Evolutionary conservation across 768 basidiomycete species (phyloP), one percentile per base, ranked within the genome.

Genomic region (Naganishia vishniacii): DNA sequence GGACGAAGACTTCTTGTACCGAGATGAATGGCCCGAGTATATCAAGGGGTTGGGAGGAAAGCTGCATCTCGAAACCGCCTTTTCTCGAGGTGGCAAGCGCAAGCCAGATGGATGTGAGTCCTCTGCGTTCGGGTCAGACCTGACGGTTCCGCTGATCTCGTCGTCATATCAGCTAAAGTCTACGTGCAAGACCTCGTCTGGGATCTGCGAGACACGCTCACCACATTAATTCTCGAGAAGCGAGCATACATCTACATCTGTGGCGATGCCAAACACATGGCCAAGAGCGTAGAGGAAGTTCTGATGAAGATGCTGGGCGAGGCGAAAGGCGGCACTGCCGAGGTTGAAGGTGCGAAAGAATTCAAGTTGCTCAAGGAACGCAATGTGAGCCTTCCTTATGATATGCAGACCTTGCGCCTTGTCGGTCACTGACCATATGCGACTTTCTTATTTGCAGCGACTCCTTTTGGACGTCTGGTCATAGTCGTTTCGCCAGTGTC

Each of bases 231-330:
- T 70, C 81, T 95, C 67, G 88, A 89, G 68, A 88, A 90, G 77
- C 91, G 97, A 80, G 95, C 90, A n/a, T 94, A 93, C 77, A 83
- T 95, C 2, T 97, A 97, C 78, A 89, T 97, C 67, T 97, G 93
- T 71, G 93, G 93, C 72, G 93, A 97, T 71, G 93, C 92, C 61
- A 94, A 90, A 83, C 84, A 83, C 77, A 99, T 99, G 95, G 86
- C 86, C 77, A 92, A 91, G 77, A 84, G 87, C 45, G 95, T 99
- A 23, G 95, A 99, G 78, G 91, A 94, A 69, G 83, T 85, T 47
- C 80, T 99, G 44, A 86, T 86, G 63, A 62, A 69, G 47, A 78
- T 81, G 68, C 82, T 99, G 20, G 95, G 88, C 12, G 88, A 93
- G 77, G 91, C 91, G 5, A 97, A 95, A 82, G 91, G 91, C 41